phyloP scores from a whole-genome alignment of 805 yeast species.

The Pichia occidentalis region DNA sequence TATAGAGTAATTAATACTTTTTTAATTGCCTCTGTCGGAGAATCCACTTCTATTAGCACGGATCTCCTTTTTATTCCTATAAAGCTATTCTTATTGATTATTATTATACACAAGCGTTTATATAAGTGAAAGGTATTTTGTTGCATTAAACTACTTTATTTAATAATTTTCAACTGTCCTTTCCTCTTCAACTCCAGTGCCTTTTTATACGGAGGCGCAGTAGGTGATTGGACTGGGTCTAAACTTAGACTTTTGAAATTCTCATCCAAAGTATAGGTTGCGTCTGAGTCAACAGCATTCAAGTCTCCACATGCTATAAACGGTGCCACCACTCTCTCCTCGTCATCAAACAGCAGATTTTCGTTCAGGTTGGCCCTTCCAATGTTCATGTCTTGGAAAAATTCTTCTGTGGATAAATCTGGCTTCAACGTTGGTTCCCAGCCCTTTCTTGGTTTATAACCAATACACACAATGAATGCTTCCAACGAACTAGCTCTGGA shows the following conservation, averaged over 20 bases:
- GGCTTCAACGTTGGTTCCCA: conserved; percentile 66
- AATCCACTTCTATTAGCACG: too few relatives aligned
- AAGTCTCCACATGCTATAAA: conserved; percentile 95
- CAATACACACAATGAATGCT: conserved; percentile 87
- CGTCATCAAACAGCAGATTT: conserved; percentile 44
- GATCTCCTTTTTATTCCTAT: too few relatives aligned
- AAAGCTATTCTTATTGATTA: not conserved
- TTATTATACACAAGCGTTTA: conserved; percentile 1
- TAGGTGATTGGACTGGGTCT: conserved; percentile 92
- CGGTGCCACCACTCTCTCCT: conserved; percentile 77
- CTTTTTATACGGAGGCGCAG: conserved; percentile 93
- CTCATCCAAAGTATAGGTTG: conserved; percentile 66
- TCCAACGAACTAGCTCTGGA: conserved; percentile 93
- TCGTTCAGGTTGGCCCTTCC: conserved; percentile 47
- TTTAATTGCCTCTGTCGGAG: too few relatives aligned
- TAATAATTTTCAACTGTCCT: conserved; percentile 42
- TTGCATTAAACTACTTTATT: conserved; percentile 8
- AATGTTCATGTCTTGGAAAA: conserved; percentile 57
- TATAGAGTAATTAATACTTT: too few relatives aligned
- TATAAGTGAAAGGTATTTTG: not conserved
- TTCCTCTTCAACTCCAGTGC: conserved; percentile 83
- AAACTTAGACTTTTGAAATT: conserved; percentile 41
- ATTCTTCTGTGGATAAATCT: conserved; percentile 66
- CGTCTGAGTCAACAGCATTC: conserved; percentile 82
- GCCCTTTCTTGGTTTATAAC: conserved; percentile 74